These are phyloP conservation scores for Trichoderma sp. DNA, from an alignment of 2,329 filamentous ascomycete genomes.

Conservation along the genomic window DNA sequence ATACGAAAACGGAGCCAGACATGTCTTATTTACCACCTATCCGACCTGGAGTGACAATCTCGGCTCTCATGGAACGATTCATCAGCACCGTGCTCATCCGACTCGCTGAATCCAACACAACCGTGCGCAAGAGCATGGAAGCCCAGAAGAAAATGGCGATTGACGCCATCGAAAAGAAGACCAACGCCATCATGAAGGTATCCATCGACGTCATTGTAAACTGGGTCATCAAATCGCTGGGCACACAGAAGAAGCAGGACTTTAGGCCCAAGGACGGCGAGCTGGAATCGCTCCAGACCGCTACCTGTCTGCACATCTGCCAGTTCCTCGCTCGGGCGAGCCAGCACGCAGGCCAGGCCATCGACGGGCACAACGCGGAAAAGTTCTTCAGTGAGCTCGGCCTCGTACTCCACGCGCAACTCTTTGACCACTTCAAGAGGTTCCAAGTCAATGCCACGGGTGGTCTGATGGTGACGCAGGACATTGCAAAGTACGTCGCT, in stretches of 20 bases:
- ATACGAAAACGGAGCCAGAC: conserved; percentile 81
- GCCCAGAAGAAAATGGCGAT: conserved; percentile 76
- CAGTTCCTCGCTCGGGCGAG: conserved; percentile 75
- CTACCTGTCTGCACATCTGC: conserved; percentile 80
- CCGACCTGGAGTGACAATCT: conserved; percentile 81
- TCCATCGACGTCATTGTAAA: conserved; percentile 71
- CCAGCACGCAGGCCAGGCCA: conserved; percentile 64
- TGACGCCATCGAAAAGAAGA: conserved; percentile 81
- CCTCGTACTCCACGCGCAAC: conserved; percentile 72
- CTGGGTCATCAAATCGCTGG: conserved; percentile 74
- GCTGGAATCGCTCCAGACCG: conserved; percentile 79
- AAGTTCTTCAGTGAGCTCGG: conserved; percentile 84
- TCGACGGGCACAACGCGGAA: conserved; percentile 83
- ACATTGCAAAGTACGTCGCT: conserved; percentile 90
- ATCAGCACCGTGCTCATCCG: conserved; percentile 89
- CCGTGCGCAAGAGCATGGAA: conserved; percentile 86
- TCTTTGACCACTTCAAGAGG: conserved; percentile 93
- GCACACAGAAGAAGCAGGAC: conserved; percentile 82
- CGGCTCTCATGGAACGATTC: conserved; percentile 91
- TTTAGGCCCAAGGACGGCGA: conserved; percentile 86
- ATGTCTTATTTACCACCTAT: conserved; percentile 79
- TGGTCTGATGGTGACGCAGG: conserved; percentile 92
- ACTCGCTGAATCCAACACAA: conserved; percentile 85
- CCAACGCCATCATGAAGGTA: conserved; percentile 62
- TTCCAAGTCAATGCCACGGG: conserved; percentile 93